A percentile compares a stretch with the other conserved stretches of the same genome.
phyloP scores from a whole-genome alignment of 306 rosid genomes.

The Medicago ruthenica region DNA sequence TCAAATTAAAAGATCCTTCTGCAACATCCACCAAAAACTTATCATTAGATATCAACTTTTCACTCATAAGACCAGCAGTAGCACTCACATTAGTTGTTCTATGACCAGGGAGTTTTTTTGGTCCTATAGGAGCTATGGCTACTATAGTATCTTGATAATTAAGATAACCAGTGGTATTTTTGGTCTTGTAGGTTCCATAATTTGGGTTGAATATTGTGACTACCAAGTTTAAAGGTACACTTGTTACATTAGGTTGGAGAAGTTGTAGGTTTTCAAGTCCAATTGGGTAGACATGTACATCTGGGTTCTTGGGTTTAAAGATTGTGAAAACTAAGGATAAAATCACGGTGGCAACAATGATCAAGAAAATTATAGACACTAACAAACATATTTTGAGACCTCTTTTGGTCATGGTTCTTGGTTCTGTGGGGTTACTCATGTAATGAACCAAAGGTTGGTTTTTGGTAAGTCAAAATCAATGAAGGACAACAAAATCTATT shows the following conservation, averaged over 20 bases:
- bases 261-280: conserved; percentile 44
- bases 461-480: neutral
- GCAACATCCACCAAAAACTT: conserved; percentile 8
- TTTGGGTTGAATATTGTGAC: conserved; percentile 53
- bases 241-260: neutral
- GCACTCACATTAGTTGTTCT: conserved; percentile 29
- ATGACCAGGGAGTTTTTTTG: conserved; percentile 28
- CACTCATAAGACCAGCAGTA: conserved; percentile 27
- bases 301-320: conserved; percentile 54
- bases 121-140: conserved; percentile 37
- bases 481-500: neutral
- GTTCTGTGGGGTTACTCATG: neutral
- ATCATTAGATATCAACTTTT: conserved; percentile 3
- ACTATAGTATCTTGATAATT: conserved; percentile 29
- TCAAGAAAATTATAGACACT: conserved; percentile 31
- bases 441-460: neutral
- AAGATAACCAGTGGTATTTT: conserved; percentile 34
- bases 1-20: conserved; percentile 46
- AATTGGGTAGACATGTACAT: conserved; percentile 23
- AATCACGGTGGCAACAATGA: conserved; percentile 33
- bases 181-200: conserved; percentile 43
- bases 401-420: conserved; percentile 38
- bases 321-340: conserved; percentile 47
- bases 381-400: conserved; percentile 47
- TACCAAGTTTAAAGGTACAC: conserved; percentile 40